phyloP scores from a whole-genome alignment of 140 eudicot genomes.

The Bidens hawaiensis region DNA sequence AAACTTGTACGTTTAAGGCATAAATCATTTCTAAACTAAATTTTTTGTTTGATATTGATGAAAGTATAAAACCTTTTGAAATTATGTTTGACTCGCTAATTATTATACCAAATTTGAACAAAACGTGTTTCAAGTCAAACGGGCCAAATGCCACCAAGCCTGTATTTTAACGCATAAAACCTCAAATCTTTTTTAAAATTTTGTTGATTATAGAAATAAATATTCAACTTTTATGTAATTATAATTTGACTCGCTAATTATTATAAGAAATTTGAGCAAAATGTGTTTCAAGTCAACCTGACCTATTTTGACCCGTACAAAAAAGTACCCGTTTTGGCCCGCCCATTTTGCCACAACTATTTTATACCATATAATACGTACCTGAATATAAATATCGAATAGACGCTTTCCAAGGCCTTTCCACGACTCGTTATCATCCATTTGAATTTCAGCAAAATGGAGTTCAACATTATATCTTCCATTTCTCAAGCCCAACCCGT shows the following conservation, averaged over 20 bases:
- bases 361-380: slow-evolving; percentile 2
- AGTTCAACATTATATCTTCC: slow-evolving; percentile 55
- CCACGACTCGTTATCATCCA: slow-evolving; percentile 64
- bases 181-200: too few relatives aligned
- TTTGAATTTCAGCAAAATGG: slow-evolving; percentile 74
- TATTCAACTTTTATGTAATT: too few relatives aligned
- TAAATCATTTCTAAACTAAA: too few relatives aligned
- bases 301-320: not conserved
- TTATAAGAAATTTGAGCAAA: too few relatives aligned
- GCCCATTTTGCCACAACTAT: not conserved
- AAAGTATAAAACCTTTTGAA: not conserved
- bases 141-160: too few relatives aligned
- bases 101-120: not conserved
- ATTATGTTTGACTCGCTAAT: not conserved
- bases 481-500: slow-evolving; percentile 61
- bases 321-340: not conserved
- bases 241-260: too few relatives aligned
- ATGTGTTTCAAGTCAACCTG: not conserved
- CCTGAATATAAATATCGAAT: slow-evolving; percentile 76
- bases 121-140: too few relatives aligned
- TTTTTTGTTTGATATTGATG: not conserved
- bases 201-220: too few relatives aligned
- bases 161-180: too few relatives aligned
- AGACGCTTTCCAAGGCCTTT: slow-evolving; percentile 70
- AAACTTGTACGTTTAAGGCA: too few relatives aligned